phyloP scores from a whole-genome alignment of 441 rosid genomes.

The Gossypium trilobum region DNA sequence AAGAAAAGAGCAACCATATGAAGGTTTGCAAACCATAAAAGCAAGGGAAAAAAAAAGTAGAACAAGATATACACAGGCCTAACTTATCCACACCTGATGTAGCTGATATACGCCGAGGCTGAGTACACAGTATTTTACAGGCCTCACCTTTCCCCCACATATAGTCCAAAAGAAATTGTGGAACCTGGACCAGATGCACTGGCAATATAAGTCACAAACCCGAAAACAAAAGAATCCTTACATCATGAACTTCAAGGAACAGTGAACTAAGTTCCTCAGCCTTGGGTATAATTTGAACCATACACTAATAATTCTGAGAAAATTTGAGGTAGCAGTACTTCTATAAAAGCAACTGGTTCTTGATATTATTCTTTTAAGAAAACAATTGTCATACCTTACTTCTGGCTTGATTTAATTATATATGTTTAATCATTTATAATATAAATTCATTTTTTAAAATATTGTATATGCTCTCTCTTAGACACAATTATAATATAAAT shows the following conservation, averaged over 20 bases:
- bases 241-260: neutral
- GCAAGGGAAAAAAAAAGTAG: conserved; percentile 1
- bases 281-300: neutral
- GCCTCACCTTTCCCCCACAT: conserved; percentile 69
- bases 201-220: conserved; percentile 5
- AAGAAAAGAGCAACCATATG: conserved; percentile 15
- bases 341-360: neutral
- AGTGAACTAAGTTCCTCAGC: neutral
- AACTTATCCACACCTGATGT: conserved; percentile 54
- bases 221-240: neutral
- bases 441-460: neutral
- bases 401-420: neutral
- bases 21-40: conserved; percentile 5
- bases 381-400: neutral
- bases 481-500: neutral
- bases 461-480: neutral
- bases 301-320: neutral
- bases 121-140: conserved; percentile 90
- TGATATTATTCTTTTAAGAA: neutral
- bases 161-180: conserved; percentile 75
- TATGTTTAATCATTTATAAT: neutral
- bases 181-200: conserved; percentile 47
- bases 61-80: conserved; percentile 2
- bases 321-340: neutral
- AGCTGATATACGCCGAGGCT: conserved; percentile 96